phyloP scores from a whole-genome alignment of 208 protist species.

The Jaenimonas drosophilae region DNA sequence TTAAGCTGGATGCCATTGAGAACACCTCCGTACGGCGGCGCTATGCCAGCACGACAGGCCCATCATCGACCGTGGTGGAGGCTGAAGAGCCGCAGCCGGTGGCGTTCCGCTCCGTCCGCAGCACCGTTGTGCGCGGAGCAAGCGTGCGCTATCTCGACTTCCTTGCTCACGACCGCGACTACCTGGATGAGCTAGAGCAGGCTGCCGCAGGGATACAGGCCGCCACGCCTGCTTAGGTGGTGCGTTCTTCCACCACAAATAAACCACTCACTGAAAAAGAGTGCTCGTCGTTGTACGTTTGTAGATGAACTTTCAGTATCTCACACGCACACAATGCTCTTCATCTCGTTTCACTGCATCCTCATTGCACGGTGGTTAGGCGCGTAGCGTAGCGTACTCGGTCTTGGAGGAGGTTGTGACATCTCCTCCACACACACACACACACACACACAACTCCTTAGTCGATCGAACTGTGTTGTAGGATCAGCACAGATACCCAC shows the following conservation, averaged over 20 bases:
- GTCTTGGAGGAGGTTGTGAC: too few species aligned
- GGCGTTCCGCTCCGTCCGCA: conserved; percentile 41
- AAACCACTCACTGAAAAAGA: background rate
- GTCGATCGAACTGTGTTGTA: too few species aligned
- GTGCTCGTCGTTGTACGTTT: conserved; percentile 1
- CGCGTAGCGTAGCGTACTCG: too few species aligned
- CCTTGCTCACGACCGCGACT: conserved; percentile 33
- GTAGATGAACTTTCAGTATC: background rate
- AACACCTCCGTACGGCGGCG: conserved; percentile 32
- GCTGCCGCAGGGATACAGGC: background rate
- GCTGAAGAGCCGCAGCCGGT: conserved; percentile 25
- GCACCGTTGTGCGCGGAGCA: conserved; percentile 53
- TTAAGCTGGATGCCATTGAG: conserved; percentile 61
- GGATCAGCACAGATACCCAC: too few species aligned
- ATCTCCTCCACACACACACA: too few species aligned
- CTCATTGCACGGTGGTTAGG: too few species aligned
- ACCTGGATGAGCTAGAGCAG: conserved; percentile 25
- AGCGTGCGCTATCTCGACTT: conserved; percentile 62
- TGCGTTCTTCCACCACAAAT: background rate
- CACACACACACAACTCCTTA: too few species aligned
- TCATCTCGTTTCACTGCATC: too few species aligned
- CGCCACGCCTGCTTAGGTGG: too few species aligned
- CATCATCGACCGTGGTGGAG: background rate
- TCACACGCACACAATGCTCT: background rate
- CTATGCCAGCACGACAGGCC: background rate